Base-by-base conservation (phyloP, 2,329 filamentous ascomycete genomes). In the Pseudogymnoascus sp. region DNA sequence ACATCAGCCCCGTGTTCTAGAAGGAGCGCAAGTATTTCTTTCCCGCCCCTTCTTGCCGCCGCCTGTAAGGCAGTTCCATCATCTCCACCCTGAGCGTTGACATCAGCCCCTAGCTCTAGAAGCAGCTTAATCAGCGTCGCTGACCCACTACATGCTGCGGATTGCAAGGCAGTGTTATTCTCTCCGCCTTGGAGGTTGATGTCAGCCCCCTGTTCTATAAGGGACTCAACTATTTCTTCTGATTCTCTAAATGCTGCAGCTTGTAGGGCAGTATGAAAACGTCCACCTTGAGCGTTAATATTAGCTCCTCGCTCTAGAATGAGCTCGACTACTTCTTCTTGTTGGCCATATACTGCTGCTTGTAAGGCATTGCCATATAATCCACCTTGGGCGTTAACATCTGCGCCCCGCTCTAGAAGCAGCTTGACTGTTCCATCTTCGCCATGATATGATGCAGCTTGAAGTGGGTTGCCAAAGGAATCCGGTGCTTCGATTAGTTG, bases 281-380 rank as follows among this genome's bases (percentile, higher is more conserved):
- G 25, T 28, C 25, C 25, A 28, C 25, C 25, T 28, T 28, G 25
- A 28, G 25, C 25, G 25, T 28, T 28, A 7, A 28, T 7, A 28
- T 28, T 7, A 28, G 25, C 25, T 7, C 62, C 62, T 23, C 34
- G 41, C 31, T 62, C 28, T 6, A 67, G 11, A n/a, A 67, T 31
- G 34, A 62, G 34, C 8, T 6, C 39, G 13, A 65, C n/a, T 2
- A 65, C 25, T 14, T 21, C 43, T 43, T 7, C 63, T 54, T 43
- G 3, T 28, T 28, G 0, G 25, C 25, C 25, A n/a, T 37, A 6
- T 16, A 45, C 54, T 19, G 67, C 68, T 21, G 68, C 67, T 34
- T 65, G 41, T 1, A 69, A 48, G 4, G 67, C 54, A 51, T 34
- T 65, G 11, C 65, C 65, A 34, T 62, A 62, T 5, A 48, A 28